Conservation (phyloP, 495 filamentous ascomycete species). For the Apiosordaria backusii region DNA sequence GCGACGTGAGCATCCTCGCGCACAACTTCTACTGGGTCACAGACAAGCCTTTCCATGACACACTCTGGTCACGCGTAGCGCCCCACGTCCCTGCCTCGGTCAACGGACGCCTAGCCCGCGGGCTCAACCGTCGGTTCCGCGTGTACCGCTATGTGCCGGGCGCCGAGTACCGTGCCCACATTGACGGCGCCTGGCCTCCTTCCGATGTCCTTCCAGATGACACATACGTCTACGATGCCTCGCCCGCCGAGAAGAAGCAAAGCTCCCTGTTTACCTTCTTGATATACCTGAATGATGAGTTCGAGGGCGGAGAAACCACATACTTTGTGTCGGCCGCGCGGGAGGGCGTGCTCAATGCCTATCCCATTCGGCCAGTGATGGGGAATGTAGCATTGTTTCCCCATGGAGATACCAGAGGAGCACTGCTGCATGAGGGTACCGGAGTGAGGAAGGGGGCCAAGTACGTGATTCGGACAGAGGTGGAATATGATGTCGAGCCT, state of each 20-base stretch:
- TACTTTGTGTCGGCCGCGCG: conserved; percentile 45
- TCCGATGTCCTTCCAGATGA: conserved; percentile 38
- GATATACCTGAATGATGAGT: conserved; percentile 52
- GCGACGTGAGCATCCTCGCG: conserved; percentile 43
- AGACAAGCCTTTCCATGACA: conserved; percentile 39
- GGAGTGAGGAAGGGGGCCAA: conserved; percentile 44
- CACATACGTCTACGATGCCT: conserved; percentile 45
- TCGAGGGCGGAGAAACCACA: conserved; percentile 49
- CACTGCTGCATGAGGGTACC: conserved; percentile 47
- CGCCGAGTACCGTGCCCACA: conserved; percentile 46
- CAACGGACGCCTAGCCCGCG: conserved; percentile 37
- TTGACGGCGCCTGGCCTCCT: conserved; percentile 50
- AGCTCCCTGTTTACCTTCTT: conserved; percentile 49
- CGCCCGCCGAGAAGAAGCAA: conserved; percentile 41
- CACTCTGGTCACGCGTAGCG: conserved; percentile 42
- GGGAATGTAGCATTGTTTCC: conserved; percentile 46
- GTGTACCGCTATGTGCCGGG: conserved; percentile 51
- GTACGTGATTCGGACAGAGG: conserved; percentile 50
- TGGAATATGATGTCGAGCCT: conserved; percentile 44
- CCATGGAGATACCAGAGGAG: conserved; percentile 44
- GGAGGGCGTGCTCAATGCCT: conserved; percentile 47
- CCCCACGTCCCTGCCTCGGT: conserved; percentile 36
- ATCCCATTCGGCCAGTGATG: conserved; percentile 46
- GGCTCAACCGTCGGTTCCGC: conserved; percentile 47
- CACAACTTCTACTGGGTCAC: conserved; percentile 54